Evolutionary conservation across 805 yeast genomes (phyloP), one percentile per base, ranked within the genome.

Genomic region (Kluyveromyces nonfermentans): DNA sequence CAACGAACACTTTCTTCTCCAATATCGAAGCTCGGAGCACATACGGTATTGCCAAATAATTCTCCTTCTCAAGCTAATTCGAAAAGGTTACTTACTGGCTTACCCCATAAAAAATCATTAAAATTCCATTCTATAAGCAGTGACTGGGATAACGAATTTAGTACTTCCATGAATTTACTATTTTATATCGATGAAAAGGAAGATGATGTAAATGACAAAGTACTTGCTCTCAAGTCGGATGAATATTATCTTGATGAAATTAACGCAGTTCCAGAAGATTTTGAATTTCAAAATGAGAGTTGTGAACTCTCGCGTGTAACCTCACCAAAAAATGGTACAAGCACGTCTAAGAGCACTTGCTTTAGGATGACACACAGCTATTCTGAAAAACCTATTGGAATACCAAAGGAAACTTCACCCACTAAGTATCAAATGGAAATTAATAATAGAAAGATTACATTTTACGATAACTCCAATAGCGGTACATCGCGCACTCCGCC

Each of bases 171-270:
- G 55, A 61, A 59, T 40, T 53, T 55, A 33, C 35, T 57, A 12
- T 60, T 51, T 44, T 63, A 61, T 32, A 63, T 64, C 20, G 63
- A 63, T 45, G 67, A 64, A 39, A 42, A 52, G 2, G 67, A 62
- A 39, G 68, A 63, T 45, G 67, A 62, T 41, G 50, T 48, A 18
- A 55, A 56, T 35, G 55, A 46, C 50, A 61, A 55, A 32, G 52
- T 48, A 17, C 49, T 45, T 15, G 19, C 8, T 18, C 9, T 18
- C 15, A 57, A 48, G 28, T 52, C 59, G 3, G 68, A 69, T 44
- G 73, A 71, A n/a, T 66, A 67, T 17, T 59, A 71, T 14, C 44
- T 75, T 17, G 79, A 74, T 49, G 80, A 75, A 53, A 73, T 72
- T 38, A 75, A 75, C 47, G 63, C 56, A 2, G 63, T 75, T 4